Evolutionary conservation across 2,329 filamentous ascomycete species (phyloP), one percentile per base, ranked within the genome.

Genomic region (Diaporthe sp.): DNA sequence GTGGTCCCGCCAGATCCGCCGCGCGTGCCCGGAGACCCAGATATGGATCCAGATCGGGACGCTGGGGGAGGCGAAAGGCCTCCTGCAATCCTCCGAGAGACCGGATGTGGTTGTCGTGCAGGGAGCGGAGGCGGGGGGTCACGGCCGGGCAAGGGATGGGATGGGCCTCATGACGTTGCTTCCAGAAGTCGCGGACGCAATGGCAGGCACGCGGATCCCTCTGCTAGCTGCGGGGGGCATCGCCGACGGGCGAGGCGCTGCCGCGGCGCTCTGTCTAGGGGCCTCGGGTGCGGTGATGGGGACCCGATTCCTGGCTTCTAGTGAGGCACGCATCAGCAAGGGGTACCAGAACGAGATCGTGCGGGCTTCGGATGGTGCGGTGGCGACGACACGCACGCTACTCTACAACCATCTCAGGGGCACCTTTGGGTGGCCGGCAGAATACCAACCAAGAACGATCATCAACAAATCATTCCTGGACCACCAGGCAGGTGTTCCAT

Each of bases 251-350:
- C 82, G 88, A 28, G 88, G 88, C 0, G 82, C 86, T 0, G 87
- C 87, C 9, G 88, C 89, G 0, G 86, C 87, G 2, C 80, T 90
- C 17, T 81, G 84, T 1, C 83, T 91, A 0, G 90, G 90, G 0
- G 89, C 90, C 1, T 81, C 84, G 0, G 92, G 90, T 0, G 86
- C 88, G 0, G 90, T 87, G 0, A 86, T 94, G 85, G 93, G 93
- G 0, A 94, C 92, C 0, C 86, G 91, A 10, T 92, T 93, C 74
- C 86, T 94, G 0, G 91, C 90, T 0, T 79, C 84, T 0, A 79
- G 75, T 0, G 86, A 88, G 77, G 81, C 86, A 0, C 82, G 84
- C 9, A 84, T 87, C 49, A 80, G 78, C 67, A 81, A 80, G 73
- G 85, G 84, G 0, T 87, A 87, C 61, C 86, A 85, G 70, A 77